Evolutionary conservation across 1,139 yeast species (phyloP), one percentile per base, ranked within the genome.

Genomic region (Debaryomyces fabryi): DNA sequence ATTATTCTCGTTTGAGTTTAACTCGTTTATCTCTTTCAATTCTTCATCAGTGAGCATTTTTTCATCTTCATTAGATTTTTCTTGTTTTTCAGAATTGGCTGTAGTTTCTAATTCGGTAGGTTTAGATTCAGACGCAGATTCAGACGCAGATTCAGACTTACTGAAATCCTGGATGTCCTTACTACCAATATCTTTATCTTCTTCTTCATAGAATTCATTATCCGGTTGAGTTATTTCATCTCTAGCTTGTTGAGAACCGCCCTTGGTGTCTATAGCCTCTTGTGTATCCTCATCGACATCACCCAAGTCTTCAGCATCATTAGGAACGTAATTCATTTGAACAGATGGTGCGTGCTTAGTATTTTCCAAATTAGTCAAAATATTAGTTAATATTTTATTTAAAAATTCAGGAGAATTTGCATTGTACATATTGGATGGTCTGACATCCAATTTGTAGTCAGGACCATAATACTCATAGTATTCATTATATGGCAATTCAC

Each of bases 401-500:
- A 93, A 76, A 65, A 91, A 93, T 67, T 93, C 98, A 16, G 96
- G 93, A 24, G 93, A 83, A 70, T 93, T 93, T 48, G 97, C 96
- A 69, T 93, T 93, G 72, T 88, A 90, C 98, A 93, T 92, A 67
- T 93, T 93, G 15, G 96, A 87, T 12, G 97, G 96, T 55, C 97
- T 81, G 44, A 93, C 98, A 62, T 92, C 97, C 49, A 88, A 74
- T 64, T 87, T 86, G 69, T 93, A 92, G 70, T 92, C 97, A 1
- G 99, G 99, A 0, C 98, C 97, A 68, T 88, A 92, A 72, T 92
- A 92, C 71, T 92, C 98, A 70, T 89, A 92, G 72, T 93, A 93
- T 67, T 93, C 98, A 66, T 92, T 92, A 74, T 90, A 92, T 6
- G 98, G 98, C 58, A 92, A 79, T 62, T 92, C 97, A 12, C 83